These are phyloP conservation scores for Aureobasidium sp. DNA, from an alignment of 2,329 filamentous ascomycete species.

Conservation along the genomic window DNA sequence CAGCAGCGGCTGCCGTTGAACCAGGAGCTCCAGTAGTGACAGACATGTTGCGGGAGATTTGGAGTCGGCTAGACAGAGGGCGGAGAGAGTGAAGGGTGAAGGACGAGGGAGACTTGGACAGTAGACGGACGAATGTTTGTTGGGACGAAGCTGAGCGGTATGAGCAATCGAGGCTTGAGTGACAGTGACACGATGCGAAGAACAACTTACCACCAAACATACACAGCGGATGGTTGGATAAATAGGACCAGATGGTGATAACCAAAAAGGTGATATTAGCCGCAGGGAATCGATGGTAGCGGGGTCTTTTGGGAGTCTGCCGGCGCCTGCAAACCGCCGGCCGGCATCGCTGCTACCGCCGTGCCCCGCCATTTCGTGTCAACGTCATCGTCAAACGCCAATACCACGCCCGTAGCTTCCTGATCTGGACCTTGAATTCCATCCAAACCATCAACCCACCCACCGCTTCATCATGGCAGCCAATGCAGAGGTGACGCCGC, in stretches of 20 bases:
- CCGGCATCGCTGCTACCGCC: neutral
- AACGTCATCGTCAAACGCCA: constrained; percentile 1
- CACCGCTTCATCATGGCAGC: constrained; percentile 18
- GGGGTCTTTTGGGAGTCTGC: neutral
- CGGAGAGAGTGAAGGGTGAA: neutral
- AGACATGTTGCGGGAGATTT: constrained; percentile 5
- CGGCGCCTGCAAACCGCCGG: neutral
- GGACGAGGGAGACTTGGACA: neutral
- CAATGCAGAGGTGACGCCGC: constrained; percentile 30
- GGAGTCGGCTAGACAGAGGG: neutral
- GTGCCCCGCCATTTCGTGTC: neutral
- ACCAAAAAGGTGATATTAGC: constrained; percentile 2
- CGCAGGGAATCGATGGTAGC: neutral
- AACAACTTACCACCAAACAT: neutral
- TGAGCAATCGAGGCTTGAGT: neutral
- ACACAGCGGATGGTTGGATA: neutral
- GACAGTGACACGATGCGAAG: neutral
- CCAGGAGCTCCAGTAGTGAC: neutral
- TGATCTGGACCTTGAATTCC: neutral
- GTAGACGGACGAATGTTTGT: constrained; percentile 1
- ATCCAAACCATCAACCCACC: neutral
- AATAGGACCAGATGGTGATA: neutral
- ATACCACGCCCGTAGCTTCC: neutral
- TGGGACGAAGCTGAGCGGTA: constrained; percentile 1
- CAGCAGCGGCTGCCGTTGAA: constrained; percentile 1